Base-by-base conservation (phyloP, 352 stramenopile species). In the Peronospora destructor region DNA sequence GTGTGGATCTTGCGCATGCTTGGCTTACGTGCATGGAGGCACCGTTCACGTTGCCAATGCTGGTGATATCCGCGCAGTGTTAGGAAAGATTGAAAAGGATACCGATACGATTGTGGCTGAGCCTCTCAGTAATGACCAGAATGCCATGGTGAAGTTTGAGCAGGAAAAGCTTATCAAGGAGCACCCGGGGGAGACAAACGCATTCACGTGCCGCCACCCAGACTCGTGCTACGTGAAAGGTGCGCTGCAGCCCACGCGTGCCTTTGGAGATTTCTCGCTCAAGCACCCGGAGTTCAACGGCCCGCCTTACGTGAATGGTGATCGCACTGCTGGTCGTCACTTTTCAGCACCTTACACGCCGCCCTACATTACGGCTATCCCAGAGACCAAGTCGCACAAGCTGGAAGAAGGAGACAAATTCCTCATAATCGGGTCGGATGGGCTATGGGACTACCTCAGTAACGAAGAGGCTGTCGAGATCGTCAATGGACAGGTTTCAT, bases 381-480 rank as follows among this genome's bases (percentile, higher is more conserved):
- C 91, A 1, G 86, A 96, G 43, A 66, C 95, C 33, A 70, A 73
- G 45, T 68, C 68, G 34, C 73, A 87, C 49, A 62, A 72, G 37
- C 60, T 92, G 11, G 56, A 68, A 21, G 64, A 68, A 1, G 56
- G 62, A 41, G 96, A 98, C 64, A 85, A 98, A 73, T 99, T 99
- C 67, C 64, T 99, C 42, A 86, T 99, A 42, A 87, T 99, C 33
- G 64, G 77, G 19, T 98, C 94, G 59, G 96, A 99, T 70, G 95
- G 95, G 10, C 66, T 98, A n/a, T 98, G 95, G 95, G 95, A 98
- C 71, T 95, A 97, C 38, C 73, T 98, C 36, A 86, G 61, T 53
- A 98, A 97, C 62, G 80, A 98, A 64, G 95, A 98, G 34, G 94
- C 87, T 12, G 85, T 98, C 1, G 83, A 96, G 30, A 73, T 97